Conservation (phyloP, 768 basidiomycete species). For the Tulasnella sp. region DNA sequence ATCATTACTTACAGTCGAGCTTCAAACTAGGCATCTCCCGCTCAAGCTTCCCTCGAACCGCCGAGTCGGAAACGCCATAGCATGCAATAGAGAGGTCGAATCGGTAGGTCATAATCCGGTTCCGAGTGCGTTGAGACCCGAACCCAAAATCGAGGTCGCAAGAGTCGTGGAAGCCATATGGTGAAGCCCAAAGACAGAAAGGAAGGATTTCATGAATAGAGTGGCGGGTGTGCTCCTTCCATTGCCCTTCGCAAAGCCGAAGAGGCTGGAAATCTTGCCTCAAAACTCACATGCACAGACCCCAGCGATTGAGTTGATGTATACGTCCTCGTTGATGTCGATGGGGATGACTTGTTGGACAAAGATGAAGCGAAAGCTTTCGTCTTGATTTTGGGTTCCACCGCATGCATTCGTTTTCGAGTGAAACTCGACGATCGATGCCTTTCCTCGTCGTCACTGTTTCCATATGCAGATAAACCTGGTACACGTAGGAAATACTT, state of each 20-base stretch:
- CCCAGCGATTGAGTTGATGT: not conserved
- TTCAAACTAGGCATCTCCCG: not conserved
- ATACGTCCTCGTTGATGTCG: not conserved
- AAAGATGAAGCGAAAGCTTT: not conserved
- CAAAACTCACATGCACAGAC: slow-evolving; percentile 8
- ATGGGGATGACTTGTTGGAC: not conserved
- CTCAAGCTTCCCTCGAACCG: not conserved
- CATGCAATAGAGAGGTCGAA: not conserved
- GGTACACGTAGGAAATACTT: not conserved
- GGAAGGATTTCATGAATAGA: slow-evolving; percentile 1
- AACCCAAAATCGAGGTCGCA: not conserved
- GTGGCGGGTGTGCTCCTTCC: not conserved
- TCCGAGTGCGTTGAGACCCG: not conserved
- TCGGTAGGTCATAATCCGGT: not conserved
- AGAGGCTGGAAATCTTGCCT: not conserved
- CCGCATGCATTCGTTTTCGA: not conserved
- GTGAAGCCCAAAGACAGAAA: not conserved
- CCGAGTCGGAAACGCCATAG: not conserved
- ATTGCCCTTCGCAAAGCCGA: not conserved
- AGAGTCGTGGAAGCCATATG: not conserved
- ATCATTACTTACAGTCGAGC: not conserved
- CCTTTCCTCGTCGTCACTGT: slow-evolving; percentile 8
- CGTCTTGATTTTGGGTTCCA: not conserved
- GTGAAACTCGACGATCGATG: not conserved
- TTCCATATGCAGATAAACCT: not conserved